Evolutionary conservation across 805 yeast genomes (phyloP), one percentile per base, ranked within the genome.

Genomic region (Yamadazyma sp.): DNA sequence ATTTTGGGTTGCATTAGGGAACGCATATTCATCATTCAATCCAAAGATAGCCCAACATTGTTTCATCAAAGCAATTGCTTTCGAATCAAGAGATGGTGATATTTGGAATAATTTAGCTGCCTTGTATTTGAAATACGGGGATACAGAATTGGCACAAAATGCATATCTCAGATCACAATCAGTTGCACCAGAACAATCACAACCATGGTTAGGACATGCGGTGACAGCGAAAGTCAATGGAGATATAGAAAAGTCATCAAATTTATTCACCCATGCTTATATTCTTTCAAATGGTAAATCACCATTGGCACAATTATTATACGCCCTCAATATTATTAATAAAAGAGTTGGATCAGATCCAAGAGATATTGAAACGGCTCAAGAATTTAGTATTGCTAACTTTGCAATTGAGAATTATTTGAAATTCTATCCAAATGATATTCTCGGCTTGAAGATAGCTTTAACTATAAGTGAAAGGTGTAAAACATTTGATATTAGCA

Each of bases 1-100:
- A 13, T 78, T 78, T 39, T 93, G 99, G 99, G 68, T 76, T 35
- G 81, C 85, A 0, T 65, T 91, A 19, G 98, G 98, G 10, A 73
- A 82, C 38, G 83, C 88, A 0, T 76, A 86, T 6, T 70, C 80
- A 36, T 61, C 76, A 3, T 58, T 68, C 4, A 83, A 78, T 44
- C 80, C 91, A 0, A 72, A 75, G 31, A 83, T 86, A 5, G 69
- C 97, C 0, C 99, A 93, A 58, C 99, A 93, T 60, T 87, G 96
- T 55, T 86, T 85, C 49, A 84, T 93, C 48, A 82, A 86, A 43
- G 89, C 97, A 0, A 61, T 80, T 2, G 70, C 85, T 0, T 58
- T 88, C 25, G 81, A 85, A 31, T 75, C 84, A 5, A 75, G 76
- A 35, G 85, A 84, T 37, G 75, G 82, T 3, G 62, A 62, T 12